Base-by-base conservation (phyloP, 1,284 basidiomycete species). In the Microbotryomycetes sp. region DNA sequence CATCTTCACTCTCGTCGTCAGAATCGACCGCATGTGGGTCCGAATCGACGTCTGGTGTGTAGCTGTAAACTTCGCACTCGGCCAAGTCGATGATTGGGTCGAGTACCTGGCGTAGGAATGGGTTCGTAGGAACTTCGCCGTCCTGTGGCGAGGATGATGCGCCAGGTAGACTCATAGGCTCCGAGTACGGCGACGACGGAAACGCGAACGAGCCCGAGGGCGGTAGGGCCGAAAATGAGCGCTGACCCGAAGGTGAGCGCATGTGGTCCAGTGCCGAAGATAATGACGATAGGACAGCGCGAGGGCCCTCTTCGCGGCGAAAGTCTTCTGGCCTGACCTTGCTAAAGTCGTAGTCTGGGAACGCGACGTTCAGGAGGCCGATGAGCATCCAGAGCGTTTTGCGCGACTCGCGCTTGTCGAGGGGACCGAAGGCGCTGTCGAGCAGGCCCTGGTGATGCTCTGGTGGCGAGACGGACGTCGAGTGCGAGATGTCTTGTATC, bases 321-420 rank as follows among this genome's bases (percentile, higher is more conserved):
- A 98, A 98, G 71, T 96, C 89, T 30, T 87, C 86, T 0, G 92
- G 89, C 35, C 88, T 85, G 57, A 97, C 89, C 72, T 90, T 86
- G 24, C 89, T 90, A 78, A 98, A 98, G 74, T 97, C 93, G 77
- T 97, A 85, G 80, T 97, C 94, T 0, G 93, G 93, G 75, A 96
- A 98, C 3, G 94, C 93, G 70, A 91, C 85, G 78, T 98, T 98
- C 72, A 98, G 86, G 3, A 92, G 93, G 16, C 91, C 88, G 71
- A 98, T 97, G 73, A 98, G 87, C 57, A 96, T 83, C 79, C 89
- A 92, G 54, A 93, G 83, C 2, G 88, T 91, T 82, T 92, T 93
- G 71, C 91, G 81, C 35, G 88, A 86, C 41, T 74, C 72, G 1
- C 75, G 72, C 65, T 77, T 72, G 65, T 79, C 78, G 55, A 80